These are phyloP conservation scores for Spathaspora arborariae DNA, from an alignment of 805 yeast species.

Conservation along the genomic window DNA sequence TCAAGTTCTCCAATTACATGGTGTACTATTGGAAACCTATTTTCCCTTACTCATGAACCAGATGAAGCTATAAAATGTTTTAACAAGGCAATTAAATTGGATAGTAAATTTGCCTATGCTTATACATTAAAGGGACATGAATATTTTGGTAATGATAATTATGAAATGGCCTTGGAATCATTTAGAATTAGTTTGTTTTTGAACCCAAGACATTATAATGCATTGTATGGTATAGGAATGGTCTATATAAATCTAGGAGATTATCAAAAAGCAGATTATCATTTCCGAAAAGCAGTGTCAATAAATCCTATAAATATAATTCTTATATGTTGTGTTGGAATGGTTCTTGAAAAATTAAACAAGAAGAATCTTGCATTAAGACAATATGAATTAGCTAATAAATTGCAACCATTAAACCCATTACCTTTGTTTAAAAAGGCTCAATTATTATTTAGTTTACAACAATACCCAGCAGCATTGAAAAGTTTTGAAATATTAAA, in stretches of 20 bases:
- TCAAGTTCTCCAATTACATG: slow-evolving; percentile 77
- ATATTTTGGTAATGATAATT: slow-evolving; percentile 79
- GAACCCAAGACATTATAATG: slow-evolving; percentile 86
- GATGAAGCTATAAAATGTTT: slow-evolving; percentile 89
- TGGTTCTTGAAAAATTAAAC: slow-evolving; percentile 78
- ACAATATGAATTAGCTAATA: slow-evolving; percentile 79
- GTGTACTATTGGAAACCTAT: slow-evolving; percentile 88
- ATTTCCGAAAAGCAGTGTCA: slow-evolving; percentile 80
- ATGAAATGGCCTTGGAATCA: slow-evolving; percentile 80
- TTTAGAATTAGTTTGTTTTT: slow-evolving; percentile 74
- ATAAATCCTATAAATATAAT: slow-evolving; percentile 91
- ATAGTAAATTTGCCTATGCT: slow-evolving; percentile 76
- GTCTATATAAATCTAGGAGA: slow-evolving; percentile 85
- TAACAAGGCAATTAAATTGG: slow-evolving; percentile 67
- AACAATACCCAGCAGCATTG: slow-evolving; percentile 68
- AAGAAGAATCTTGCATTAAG: slow-evolving; percentile 67
- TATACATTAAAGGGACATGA: slow-evolving; percentile 95
- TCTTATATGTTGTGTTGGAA: slow-evolving; percentile 88
- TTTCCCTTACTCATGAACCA: slow-evolving; percentile 77
- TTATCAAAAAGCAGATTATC: slow-evolving; percentile 75
- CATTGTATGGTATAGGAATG: slow-evolving; percentile 95
- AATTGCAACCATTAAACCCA: slow-evolving; percentile 80
- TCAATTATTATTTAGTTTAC: slow-evolving; percentile 69
- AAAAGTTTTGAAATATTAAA: slow-evolving; percentile 69
- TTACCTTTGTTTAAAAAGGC: slow-evolving; percentile 87